Evolutionary conservation across 2,329 filamentous ascomycete genomes (phyloP), one percentile per base, ranked within the genome.

Genomic region (Epichloe festucae): DNA sequence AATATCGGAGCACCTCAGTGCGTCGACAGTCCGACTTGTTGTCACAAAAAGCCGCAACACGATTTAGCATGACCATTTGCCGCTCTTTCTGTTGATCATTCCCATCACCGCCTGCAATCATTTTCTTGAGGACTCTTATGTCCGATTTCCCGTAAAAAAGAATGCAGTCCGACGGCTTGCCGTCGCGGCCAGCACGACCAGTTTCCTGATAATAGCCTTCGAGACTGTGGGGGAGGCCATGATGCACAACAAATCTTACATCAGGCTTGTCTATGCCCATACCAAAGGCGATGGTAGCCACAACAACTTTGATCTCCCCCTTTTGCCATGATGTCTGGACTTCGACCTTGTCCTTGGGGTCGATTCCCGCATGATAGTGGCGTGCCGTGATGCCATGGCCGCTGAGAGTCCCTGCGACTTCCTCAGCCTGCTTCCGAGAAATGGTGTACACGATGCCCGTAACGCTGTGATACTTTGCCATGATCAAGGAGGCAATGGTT

Each of bases 221-320:
- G 50, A 98, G 72, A 60, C 89, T 96, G 68, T 97, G 1, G 93
- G 93, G 93, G 5, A 98, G 75, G 43, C 83, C 87, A 61, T 95
- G 85, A 63, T 98, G 94, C 41, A 98, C 88, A 36, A 98, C 93
- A 64, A 95, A 98, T 31, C 93, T 86, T 46, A 98, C 93, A 64
- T 98, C 86, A 0, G 90, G 81, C 66, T 98, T 98, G 72, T 98
- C 93, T 57, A 98, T 98, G n/a, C 93, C 93, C 93, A 98, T 98
- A 6, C 93, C 93, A 64, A 98, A 98, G 23, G 93, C 93, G 65
- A 98, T 97, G 0, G 93, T 98, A 19, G 93, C 94, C 48, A 98
- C 93, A 43, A 98, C 94, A 36, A 98, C 87, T 58, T 95, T 86
- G 60, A 84, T 79, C 49, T 74, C 5, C 89, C 89, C 89, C 43